These are phyloP conservation scores for Boletus bicolor DNA, from an alignment of 768 basidiomycete genomes.

Conservation along the genomic window DNA sequence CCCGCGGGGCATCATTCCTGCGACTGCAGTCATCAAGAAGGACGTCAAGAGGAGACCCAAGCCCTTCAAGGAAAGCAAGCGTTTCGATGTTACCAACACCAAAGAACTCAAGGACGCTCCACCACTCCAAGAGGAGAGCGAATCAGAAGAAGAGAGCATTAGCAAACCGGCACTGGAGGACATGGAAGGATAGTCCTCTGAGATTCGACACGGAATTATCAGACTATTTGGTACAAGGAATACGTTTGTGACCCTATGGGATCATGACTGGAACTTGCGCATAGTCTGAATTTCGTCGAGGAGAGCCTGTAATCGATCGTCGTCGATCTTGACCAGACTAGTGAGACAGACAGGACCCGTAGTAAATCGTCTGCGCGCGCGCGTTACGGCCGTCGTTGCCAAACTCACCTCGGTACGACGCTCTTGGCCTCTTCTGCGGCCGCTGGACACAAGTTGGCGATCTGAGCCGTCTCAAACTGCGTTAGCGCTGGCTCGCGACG, in stretches of 20 bases:
- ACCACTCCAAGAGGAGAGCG: conserved; percentile 36
- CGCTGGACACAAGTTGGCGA: conserved; percentile 86
- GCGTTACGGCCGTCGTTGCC: background rate
- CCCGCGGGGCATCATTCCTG: conserved; percentile 71
- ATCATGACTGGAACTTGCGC: conserved; percentile 82
- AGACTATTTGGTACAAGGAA: conserved; percentile 8
- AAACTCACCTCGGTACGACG: conserved; percentile 73
- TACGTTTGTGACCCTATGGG: background rate
- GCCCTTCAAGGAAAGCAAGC: conserved; percentile 65
- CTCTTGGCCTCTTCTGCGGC: conserved; percentile 91
- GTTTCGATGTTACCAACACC: conserved; percentile 59
- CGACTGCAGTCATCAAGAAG: conserved; percentile 61
- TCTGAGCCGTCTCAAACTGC: conserved; percentile 90
- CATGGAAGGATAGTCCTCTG: conserved; percentile 40
- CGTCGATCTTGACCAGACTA: conserved; percentile 85
- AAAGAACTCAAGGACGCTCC: conserved; percentile 29
- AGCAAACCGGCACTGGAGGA: conserved; percentile 47
- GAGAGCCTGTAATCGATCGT: conserved; percentile 76
- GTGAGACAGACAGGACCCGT: background rate
- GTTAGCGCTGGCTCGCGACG: conserved; percentile 76
- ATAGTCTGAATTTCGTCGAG: conserved; percentile 88
- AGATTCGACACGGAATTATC: background rate
- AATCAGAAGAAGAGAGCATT: conserved; percentile 42
- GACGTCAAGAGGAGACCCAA: conserved; percentile 49
- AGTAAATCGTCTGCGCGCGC: background rate